Evolutionary conservation across 257 asterid genomes (phyloP).

Genomic region (Ophiorrhiza pumila): DNA sequence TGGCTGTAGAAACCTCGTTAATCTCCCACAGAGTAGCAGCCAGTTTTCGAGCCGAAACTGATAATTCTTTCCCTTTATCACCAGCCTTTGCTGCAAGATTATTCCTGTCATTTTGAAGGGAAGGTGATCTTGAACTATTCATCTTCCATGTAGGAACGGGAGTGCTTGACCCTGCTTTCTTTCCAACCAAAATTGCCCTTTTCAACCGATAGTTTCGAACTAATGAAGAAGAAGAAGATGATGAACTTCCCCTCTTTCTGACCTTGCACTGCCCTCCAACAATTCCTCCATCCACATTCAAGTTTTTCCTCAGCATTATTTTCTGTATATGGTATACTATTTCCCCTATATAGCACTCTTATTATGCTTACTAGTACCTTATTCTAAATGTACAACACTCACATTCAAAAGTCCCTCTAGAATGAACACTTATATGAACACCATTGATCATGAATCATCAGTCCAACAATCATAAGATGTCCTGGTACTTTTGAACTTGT

Average conservation of each 20-base stretch:
- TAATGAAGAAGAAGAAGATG: slow-evolving; percentile 75
- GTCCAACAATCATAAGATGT: slow-evolving; percentile 7
- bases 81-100: slow-evolving; percentile 35
- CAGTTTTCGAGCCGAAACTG: slow-evolving; percentile 77
- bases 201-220: slow-evolving; percentile 59
- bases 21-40: slow-evolving; percentile 89
- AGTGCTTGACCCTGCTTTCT: slow-evolving; percentile 70
- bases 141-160: slow-evolving; percentile 87
- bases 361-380: background rate
- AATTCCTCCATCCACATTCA: slow-evolving; percentile 53
- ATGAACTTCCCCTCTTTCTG: slow-evolving; percentile 79
- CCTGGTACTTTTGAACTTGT: slow-evolving; percentile 11
- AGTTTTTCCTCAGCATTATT: slow-evolving; percentile 56
- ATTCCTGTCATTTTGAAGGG: slow-evolving; percentile 45
- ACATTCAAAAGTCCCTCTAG: slow-evolving; percentile 15
- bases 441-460: slow-evolving; percentile 4
- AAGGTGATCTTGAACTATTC: slow-evolving; percentile 54
- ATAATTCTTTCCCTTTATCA: slow-evolving; percentile 43
- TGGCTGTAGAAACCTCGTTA: slow-evolving; percentile 53
- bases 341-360: background rate
- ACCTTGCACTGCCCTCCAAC: slow-evolving; percentile 64
- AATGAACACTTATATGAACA: background rate
- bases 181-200: slow-evolving; percentile 73
- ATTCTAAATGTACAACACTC: background rate
- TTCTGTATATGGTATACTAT: slow-evolving; percentile 10